Percentiles rank a stretch among this genome's conserved stretches.
phyloP scores from a whole-genome alignment of 176 grass and related monocot genomes.

The Lolium multiflorum region DNA sequence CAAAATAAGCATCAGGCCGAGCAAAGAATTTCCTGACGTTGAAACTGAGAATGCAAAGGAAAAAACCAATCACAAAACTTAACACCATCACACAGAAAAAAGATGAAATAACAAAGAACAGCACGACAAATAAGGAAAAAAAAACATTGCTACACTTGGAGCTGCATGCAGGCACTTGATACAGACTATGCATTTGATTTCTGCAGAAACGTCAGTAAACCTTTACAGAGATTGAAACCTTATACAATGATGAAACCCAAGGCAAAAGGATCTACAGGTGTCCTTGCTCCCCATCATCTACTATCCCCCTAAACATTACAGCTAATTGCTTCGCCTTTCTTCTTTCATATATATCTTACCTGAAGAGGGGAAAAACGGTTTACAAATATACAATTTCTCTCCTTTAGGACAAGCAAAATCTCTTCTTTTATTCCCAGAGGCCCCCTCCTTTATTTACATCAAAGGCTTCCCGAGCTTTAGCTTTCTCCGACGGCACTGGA shows the following conservation, averaged over 20 bases:
- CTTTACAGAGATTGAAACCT: conserved; percentile 56
- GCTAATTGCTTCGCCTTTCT: conserved; percentile 47
- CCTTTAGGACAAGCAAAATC: conserved; percentile 59
- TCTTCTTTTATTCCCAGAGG: conserved; percentile 72
- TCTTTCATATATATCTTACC: conserved; percentile 40
- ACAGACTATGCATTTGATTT: conserved; percentile 38
- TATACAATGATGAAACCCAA: conserved; percentile 69
- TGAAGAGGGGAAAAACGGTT: conserved; percentile 41
- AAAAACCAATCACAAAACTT: no score
- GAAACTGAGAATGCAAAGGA: background rate
- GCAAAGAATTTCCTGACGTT: background rate
- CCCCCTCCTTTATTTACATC: conserved; percentile 95
- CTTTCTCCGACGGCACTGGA: conserved; percentile 58
- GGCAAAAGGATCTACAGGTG: conserved; percentile 79
- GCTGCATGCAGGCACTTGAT: conserved; percentile 6
- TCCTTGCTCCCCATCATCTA: conserved; percentile 72
- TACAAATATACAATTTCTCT: conserved; percentile 80
- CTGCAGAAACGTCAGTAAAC: conserved; percentile 47
- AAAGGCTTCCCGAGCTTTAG: conserved; percentile 56
- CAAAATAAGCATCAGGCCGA: background rate
- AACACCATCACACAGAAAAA: background rate
- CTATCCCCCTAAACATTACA: conserved; percentile 60
- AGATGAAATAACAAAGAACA: background rate
- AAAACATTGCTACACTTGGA: background rate
- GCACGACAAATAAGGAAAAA: background rate